Evolutionary conservation across 495 filamentous ascomycete species (phyloP).

Genomic region (Penicillium macrosclerotiorum): DNA sequence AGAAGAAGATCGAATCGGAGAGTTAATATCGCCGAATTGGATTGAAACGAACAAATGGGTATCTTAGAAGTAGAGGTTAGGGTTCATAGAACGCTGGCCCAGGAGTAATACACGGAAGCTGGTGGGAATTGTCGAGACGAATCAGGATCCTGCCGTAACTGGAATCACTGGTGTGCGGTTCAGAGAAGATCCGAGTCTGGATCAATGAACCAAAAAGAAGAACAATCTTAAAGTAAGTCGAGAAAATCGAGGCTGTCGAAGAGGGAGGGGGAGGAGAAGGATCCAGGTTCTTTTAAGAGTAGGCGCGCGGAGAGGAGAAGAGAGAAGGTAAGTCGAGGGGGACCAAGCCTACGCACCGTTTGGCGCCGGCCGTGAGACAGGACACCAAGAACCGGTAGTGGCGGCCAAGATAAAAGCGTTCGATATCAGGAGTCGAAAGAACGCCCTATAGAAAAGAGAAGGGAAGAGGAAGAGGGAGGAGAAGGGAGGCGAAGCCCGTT

Average conservation of each 20-base stretch:
- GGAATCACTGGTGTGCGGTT: too few species aligned
- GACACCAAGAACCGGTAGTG: conserved; percentile 56
- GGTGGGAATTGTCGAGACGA: too few species aligned
- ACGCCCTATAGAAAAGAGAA: conserved; percentile 26
- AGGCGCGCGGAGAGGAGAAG: too few species aligned
- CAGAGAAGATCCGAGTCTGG: too few species aligned
- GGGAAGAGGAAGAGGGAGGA: conserved; percentile 16
- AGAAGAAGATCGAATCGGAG: conserved; percentile 28
- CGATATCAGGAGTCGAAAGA: conserved; percentile 32
- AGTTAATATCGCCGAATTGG: conserved; percentile 33
- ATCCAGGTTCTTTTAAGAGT: too few species aligned
- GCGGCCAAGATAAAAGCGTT: conserved; percentile 50
- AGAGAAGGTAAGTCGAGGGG: conserved; percentile 30
- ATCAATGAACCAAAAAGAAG: conserved; percentile 25
- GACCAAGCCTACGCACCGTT: conserved; percentile 56
- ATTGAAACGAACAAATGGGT: conserved; percentile 39
- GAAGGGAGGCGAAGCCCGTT: too few species aligned
- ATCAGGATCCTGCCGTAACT: too few species aligned
- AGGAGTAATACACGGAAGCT: conserved; percentile 29
- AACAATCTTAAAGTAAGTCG: conserved; percentile 9
- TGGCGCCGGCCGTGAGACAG: conserved; percentile 56
- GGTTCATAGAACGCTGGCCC: conserved; percentile 40
- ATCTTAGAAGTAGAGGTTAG: conserved; percentile 33
- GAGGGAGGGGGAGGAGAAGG: conserved; percentile 12
- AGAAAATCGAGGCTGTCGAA: conserved; percentile 1